Evolutionary conservation across 495 filamentous ascomycete species (phyloP), one percentile per base, ranked within the genome.

Genomic region (Elaphomyces granulatus): DNA sequence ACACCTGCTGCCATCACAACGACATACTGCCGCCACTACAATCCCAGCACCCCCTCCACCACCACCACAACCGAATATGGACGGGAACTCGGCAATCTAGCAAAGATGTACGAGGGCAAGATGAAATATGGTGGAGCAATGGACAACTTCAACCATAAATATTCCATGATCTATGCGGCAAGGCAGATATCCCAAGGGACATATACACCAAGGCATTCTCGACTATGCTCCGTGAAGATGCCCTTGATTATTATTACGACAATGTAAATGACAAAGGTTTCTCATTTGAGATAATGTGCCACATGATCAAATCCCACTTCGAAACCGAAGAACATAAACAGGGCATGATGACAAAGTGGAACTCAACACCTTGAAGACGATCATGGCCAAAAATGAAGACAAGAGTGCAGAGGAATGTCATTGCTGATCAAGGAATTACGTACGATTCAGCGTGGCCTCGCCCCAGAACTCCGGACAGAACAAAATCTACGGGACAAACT

Each of bases 131-230:
- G 15, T 15, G 33, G 33, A 6, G 17, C 7, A 9, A 19, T 9
- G 9, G 33, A 36, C 14, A 36, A 14, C 14, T 19, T 36, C 17
- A 14, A 36, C 17, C 14, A 8, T 14, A 36, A 36, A 14, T 19
- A 7, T 36, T 36, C 33, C 17, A 36, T 1, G 33, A 36, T 19
- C 14, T 36, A 7, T 36, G 33, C 33, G 7, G 15, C 1, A 36
- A 19, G 17, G 33, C 33, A 15, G 33, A 15, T 1, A 14, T 36
- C 14, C 33, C 33, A 7, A 7, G 14, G 7, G 33, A 36, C 37
- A 37, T 14, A 44, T 44, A 50, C 12, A 6, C 23, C 6, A 12
- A 28, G 6, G 23, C 23, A 12, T 28, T 6, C 23, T 28, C 23
- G 23, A 28, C 23, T 6, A 28, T 28, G 23, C 23, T 28, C 6